Conservation (phyloP, 2,329 filamentous ascomycete species). For the Pseudogymnoascus sp. region DNA sequence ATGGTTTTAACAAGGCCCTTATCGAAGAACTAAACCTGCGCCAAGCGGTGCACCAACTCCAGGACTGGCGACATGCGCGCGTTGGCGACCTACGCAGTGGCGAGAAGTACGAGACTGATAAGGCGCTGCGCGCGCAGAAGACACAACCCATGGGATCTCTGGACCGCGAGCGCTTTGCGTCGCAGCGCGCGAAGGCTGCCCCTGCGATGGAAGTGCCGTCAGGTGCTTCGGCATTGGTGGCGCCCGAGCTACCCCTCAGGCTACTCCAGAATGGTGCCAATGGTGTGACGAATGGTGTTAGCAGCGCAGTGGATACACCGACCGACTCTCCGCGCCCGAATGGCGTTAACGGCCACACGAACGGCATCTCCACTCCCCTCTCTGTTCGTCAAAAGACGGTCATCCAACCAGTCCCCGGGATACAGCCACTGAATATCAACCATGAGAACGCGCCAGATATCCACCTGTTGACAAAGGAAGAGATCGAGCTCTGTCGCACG, state of each 20-base stretch:
- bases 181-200: constrained; percentile 59
- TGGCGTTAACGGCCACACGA: constrained; percentile 47
- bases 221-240: constrained; percentile 68
- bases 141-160: constrained; percentile 68
- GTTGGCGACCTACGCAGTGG: constrained; percentile 80
- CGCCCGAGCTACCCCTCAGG: constrained; percentile 67
- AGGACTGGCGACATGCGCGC: constrained; percentile 83
- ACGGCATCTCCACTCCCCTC: constrained; percentile 30
- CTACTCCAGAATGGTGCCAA: constrained; percentile 31
- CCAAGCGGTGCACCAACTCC: constrained; percentile 80
- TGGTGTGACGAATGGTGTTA: constrained; percentile 10
- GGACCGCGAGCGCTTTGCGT: constrained; percentile 70
- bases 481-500: constrained; percentile 77
- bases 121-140: constrained; percentile 65
- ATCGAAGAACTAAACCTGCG: constrained; percentile 87
- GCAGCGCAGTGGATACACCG: neutral
- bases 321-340: constrained; percentile 35
- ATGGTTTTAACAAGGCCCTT: constrained; percentile 74
- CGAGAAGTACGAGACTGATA: constrained; percentile 89
- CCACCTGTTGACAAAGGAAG: constrained; percentile 77
- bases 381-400: constrained; percentile 45
- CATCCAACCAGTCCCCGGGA: constrained; percentile 39
- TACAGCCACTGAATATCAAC: constrained; percentile 37
- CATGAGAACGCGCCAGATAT: constrained; percentile 67
- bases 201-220: constrained; percentile 61